These are phyloP conservation scores for Verticillium zaregamsianum DNA, from an alignment of 2,329 filamentous ascomycete species.

Conservation along the genomic window DNA sequence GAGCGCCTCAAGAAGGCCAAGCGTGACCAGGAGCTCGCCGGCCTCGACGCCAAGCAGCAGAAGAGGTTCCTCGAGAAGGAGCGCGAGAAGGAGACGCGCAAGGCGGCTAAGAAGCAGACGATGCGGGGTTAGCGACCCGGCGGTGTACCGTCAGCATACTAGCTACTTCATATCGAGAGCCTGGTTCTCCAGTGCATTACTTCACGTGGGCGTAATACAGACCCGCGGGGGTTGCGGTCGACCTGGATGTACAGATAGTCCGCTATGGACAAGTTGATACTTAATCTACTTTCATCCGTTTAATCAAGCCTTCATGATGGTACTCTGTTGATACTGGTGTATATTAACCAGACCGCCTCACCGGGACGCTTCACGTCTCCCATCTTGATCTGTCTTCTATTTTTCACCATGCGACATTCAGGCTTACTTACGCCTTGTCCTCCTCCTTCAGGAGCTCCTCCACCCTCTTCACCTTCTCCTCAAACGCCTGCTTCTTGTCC, in stretches of 20 bases:
- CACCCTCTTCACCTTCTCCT: conserved; percentile 71
- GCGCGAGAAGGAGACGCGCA: conserved; percentile 66
- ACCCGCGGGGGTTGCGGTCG: background rate
- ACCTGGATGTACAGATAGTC: conserved; percentile 4
- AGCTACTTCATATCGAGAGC: background rate
- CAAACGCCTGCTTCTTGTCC: conserved; percentile 78
- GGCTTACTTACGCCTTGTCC: background rate
- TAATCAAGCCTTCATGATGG: background rate
- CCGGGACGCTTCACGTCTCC: background rate
- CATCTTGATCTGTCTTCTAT: conserved; percentile 1
- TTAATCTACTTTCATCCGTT: background rate
- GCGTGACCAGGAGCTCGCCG: conserved; percentile 75
- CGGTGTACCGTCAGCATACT: background rate
- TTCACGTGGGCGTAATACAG: background rate
- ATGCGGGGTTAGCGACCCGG: conserved; percentile 36
- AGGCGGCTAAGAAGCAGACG: conserved; percentile 50
- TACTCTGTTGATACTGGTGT: too few relatives aligned
- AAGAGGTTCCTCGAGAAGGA: conserved; percentile 82
- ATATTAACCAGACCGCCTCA: too few relatives aligned
- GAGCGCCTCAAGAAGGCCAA: conserved; percentile 83
- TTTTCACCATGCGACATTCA: background rate
- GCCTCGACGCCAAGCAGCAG: conserved; percentile 76
- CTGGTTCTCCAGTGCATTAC: background rate
- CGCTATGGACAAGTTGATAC: background rate
- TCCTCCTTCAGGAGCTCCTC: conserved; percentile 19